Conservation (phyloP, 495 filamentous ascomycete species). For the Aspergillus carlsbadensis region DNA sequence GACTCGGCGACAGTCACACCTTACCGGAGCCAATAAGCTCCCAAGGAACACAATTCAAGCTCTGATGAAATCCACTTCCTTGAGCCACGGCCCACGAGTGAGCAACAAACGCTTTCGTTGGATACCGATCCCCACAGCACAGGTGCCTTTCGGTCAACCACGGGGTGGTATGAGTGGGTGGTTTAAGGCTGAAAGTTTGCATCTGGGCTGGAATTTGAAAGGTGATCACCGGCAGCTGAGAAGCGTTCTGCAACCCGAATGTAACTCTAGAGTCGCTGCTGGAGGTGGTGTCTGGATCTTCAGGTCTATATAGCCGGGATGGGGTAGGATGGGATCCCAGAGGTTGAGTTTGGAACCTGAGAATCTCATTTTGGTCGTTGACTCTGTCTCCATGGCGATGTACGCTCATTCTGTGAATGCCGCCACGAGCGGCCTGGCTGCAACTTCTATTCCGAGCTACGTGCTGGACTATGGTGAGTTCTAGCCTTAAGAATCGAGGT, state of each 20-base stretch:
- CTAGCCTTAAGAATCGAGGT: neutral
- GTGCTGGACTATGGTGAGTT: slow-evolving; percentile 25
- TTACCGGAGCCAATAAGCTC: too few relatives aligned
- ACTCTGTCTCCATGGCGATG: neutral
- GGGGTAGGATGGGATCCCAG: too few relatives aligned
- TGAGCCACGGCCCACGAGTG: neutral
- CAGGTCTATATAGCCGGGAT: neutral
- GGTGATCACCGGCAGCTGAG: slow-evolving; percentile 1
- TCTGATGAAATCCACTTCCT: neutral
- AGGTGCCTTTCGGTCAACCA: neutral
- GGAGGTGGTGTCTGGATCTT: neutral
- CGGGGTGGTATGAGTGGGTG: slow-evolving; percentile 2
- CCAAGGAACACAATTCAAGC: neutral
- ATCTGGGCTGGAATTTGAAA: neutral
- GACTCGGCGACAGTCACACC: too few relatives aligned
- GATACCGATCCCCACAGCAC: neutral
- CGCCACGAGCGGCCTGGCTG: neutral
- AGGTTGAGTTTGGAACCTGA: neutral
- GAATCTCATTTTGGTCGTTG: neutral
- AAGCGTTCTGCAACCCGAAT: neutral
- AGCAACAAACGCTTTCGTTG: neutral
- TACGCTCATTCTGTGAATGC: neutral
- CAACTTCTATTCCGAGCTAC: slow-evolving; percentile 17
- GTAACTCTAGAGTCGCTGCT: neutral
- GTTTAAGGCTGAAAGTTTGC: neutral